These are phyloP conservation scores for Centella asiatica DNA, from an alignment of 129 eudicot species.

Conservation along the genomic window DNA sequence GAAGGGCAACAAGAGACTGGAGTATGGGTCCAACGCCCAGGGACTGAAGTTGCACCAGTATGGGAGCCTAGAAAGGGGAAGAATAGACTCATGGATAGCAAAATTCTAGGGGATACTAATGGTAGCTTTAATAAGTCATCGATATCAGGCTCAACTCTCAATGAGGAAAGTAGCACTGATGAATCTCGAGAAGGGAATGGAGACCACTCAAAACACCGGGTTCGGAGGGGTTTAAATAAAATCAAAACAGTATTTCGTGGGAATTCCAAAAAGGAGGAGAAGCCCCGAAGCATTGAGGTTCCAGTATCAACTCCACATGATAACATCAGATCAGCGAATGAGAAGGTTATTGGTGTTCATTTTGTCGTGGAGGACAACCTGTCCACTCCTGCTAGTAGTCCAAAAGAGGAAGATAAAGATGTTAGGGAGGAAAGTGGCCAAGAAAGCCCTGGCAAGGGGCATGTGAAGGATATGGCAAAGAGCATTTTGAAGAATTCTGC, in stretches of 20 bases:
- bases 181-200: conserved; percentile 39
- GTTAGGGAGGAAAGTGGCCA: conserved; percentile 29
- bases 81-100: conserved; percentile 22
- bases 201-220: conserved; percentile 24
- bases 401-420: conserved; percentile 28
- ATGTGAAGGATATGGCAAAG: conserved; percentile 51
- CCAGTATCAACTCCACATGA: conserved; percentile 41
- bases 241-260: conserved; percentile 44
- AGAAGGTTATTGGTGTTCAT: conserved; percentile 39
- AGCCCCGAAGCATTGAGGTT: conserved; percentile 16
- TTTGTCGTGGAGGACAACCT: conserved; percentile 47
- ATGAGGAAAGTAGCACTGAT: conserved; percentile 51
- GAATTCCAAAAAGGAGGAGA: conserved; percentile 34
- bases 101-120: conserved; percentile 19
- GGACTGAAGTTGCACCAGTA: conserved; percentile 63
- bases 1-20: conserved; percentile 76
- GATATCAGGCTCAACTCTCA: conserved; percentile 15
- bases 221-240: conserved; percentile 50
- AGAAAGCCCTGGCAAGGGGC: conserved; percentile 30
- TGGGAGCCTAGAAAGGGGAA: conserved; percentile 92
- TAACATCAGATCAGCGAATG: conserved; percentile 45
- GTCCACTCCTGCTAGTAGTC: conserved; percentile 22
- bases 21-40: conserved; percentile 88
- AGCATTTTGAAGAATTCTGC: conserved; percentile 69
- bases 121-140: conserved; percentile 28